These are phyloP conservation scores for Saposhnikovia divaricata DNA, from an alignment of 129 eudicot genomes.

Conservation along the genomic window DNA sequence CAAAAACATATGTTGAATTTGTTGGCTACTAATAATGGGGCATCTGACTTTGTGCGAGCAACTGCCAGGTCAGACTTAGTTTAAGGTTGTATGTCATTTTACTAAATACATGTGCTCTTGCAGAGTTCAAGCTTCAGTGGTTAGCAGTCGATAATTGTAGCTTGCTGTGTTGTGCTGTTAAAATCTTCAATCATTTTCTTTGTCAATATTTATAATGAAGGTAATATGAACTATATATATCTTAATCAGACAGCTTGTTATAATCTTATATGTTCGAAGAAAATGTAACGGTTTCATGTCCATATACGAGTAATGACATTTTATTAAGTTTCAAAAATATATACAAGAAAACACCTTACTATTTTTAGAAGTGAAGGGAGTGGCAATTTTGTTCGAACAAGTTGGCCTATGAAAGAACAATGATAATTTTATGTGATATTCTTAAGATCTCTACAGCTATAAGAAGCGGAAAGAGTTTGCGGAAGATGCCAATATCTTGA, in stretches of 20 bases:
- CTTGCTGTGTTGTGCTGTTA: neutral
- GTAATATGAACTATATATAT: neutral
- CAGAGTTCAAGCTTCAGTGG: neutral
- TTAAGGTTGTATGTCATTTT: neutral
- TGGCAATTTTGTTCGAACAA: neutral
- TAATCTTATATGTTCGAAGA: neutral
- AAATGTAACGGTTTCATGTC: neutral
- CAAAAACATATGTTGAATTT: slow-evolving; percentile 1
- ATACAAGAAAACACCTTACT: neutral
- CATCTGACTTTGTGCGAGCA: neutral
- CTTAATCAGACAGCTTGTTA: neutral
- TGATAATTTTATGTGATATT: neutral
- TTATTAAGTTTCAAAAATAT: neutral
- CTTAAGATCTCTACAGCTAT: neutral
- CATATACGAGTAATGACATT: neutral
- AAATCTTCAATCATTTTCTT: neutral
- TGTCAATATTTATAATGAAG: neutral
- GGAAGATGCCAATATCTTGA: neutral
- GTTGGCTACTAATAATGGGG: neutral
- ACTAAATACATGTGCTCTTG: neutral
- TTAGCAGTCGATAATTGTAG: neutral
- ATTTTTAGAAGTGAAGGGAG: neutral
- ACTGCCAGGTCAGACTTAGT: slow-evolving; percentile 1
- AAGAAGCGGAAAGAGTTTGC: neutral
- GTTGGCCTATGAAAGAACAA: neutral